A percentile compares a stretch with the other conserved stretches of the same genome.
These are phyloP conservation scores for Paramecium sexaurelia DNA, from an alignment of 73 alveolate species.

Conservation along the genomic window DNA sequence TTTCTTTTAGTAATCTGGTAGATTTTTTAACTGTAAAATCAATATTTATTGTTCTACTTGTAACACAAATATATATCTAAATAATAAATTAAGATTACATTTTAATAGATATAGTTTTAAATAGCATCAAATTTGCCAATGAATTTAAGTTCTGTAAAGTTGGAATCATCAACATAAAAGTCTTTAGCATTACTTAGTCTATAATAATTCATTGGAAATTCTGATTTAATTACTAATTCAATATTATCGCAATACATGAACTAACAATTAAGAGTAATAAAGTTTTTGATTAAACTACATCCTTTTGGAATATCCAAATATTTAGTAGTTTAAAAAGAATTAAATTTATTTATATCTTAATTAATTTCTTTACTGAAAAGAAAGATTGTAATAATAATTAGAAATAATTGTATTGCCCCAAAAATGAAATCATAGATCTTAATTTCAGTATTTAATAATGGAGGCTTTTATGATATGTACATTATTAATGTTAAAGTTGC, in stretches of 20 bases:
- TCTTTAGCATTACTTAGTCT: neutral
- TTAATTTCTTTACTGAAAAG: neutral
- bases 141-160: neutral
- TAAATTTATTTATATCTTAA: neutral
- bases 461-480: constrained; percentile 11
- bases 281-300: neutral
- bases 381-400: neutral
- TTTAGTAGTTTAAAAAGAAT: neutral
- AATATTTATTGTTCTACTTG: neutral
- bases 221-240: neutral
- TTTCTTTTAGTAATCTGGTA: neutral
- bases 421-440: neutral
- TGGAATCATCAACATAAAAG: neutral
- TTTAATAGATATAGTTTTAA: neutral
- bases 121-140: neutral
- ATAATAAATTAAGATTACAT: neutral
- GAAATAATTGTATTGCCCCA: neutral
- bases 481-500: neutral
- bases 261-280: neutral
- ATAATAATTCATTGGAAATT: neutral
- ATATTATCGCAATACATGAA: neutral
- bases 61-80: neutral
- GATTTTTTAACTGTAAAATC: neutral
- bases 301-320: neutral
- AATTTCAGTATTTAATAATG: neutral